These are phyloP conservation scores for Globisporangium okanoganense DNA, from an alignment of 352 stramenopile genomes.

Conservation along the genomic window DNA sequence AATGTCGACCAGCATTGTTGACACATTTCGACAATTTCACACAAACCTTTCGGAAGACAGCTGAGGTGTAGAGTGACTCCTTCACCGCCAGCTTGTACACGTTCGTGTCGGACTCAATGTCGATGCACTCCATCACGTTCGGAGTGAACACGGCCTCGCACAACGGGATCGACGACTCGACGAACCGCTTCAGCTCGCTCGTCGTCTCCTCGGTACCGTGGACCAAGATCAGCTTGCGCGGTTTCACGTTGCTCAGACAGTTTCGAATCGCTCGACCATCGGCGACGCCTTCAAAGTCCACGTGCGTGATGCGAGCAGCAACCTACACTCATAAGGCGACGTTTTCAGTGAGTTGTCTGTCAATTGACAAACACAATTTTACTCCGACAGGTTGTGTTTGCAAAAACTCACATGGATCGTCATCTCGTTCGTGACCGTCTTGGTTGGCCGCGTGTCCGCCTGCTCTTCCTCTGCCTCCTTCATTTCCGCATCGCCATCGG, in stretches of 20 bases:
- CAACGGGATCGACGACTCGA: constrained; percentile 74
- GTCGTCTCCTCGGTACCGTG: constrained; percentile 82
- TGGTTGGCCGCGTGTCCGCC: constrained; percentile 70
- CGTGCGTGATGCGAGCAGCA: constrained; percentile 66
- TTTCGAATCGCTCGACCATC: constrained; percentile 86
- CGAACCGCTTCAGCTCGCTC: constrained; percentile 78
- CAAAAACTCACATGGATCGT: constrained; percentile 42
- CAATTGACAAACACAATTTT: not conserved
- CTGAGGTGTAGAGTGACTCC: constrained; percentile 82
- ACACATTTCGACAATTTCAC: not conserved
- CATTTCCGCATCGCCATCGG: constrained; percentile 68
- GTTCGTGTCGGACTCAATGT: constrained; percentile 89
- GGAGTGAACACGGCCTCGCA: constrained; percentile 87
- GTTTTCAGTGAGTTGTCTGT: not conserved
- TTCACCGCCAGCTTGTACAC: constrained; percentile 88
- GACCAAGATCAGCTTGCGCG: constrained; percentile 85
- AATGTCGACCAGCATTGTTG: not conserved
- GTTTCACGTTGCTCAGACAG: constrained; percentile 86
- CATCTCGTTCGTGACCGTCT: constrained; percentile 71
- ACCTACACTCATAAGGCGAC: constrained; percentile 27
- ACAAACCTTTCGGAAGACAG: constrained; percentile 77
- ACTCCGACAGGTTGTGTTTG: too few species aligned
- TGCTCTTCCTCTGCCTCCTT: constrained; percentile 57
- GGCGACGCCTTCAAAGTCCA: constrained; percentile 84
- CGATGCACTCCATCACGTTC: constrained; percentile 86